Percentiles rank a stretch among this genome's conserved stretches.
Evolutionary conservation across 148 eudicot species (phyloP).

Genomic region (Cornus controversa): DNA sequence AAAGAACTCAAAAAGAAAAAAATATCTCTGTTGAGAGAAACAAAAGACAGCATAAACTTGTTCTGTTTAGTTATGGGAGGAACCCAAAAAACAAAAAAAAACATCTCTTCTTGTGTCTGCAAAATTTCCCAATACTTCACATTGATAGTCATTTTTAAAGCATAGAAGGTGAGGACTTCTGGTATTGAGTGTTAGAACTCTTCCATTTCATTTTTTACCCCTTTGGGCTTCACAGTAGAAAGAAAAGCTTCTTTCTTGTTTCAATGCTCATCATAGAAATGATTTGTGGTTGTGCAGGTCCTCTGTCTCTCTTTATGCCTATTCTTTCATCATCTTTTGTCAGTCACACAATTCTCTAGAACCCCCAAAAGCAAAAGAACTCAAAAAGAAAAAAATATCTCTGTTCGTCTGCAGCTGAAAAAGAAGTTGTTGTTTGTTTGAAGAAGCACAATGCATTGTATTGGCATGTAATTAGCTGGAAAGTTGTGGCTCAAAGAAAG

Average conservation of each 20-base stretch:
- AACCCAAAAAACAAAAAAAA: constrained; percentile 19
- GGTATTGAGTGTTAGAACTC: constrained; percentile 3
- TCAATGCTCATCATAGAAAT: constrained; percentile 16
- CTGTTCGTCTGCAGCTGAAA: no score
- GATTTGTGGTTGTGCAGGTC: not conserved
- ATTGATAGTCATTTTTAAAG: constrained; percentile 5
- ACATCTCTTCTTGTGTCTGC: constrained; percentile 42
- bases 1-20: no score
- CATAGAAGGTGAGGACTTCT: constrained; percentile 8
- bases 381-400: no score
- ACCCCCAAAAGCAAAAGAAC: no score
- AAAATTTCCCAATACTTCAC: constrained; percentile 13
- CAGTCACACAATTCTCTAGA: no score
- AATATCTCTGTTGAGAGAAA: constrained; percentile 39
- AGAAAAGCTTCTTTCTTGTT: not conserved
- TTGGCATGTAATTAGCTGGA: no score
- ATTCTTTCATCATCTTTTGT: constrained; percentile 10
- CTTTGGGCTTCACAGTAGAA: constrained; percentile 21
- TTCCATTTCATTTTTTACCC: not conserved
- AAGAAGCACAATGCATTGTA: no score
- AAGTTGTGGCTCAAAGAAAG: no score
- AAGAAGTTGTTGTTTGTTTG: no score
- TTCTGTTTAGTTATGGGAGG: not conserved
- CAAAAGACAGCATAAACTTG: constrained; percentile 28
- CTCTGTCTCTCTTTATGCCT: constrained; percentile 3